Percentiles rank a stretch among this genome's conserved stretches.
These are phyloP conservation scores for Karstenula rhodostoma DNA, from an alignment of 2,329 filamentous ascomycete species.

Conservation along the genomic window DNA sequence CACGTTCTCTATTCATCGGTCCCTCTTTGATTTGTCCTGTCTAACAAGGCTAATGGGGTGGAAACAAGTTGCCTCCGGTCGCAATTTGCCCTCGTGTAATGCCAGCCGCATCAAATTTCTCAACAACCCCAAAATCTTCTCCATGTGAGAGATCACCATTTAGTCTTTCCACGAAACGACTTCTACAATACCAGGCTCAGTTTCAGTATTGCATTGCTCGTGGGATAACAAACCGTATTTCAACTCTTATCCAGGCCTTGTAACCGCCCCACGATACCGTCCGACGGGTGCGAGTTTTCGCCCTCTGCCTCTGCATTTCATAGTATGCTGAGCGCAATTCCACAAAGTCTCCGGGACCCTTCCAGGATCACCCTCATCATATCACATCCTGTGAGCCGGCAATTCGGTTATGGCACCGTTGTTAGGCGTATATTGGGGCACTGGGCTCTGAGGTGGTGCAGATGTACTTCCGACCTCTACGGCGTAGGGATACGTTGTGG, in stretches of 20 bases:
- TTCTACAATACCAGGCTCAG: too few relatives aligned
- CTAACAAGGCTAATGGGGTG: not conserved
- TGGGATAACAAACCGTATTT: too few relatives aligned
- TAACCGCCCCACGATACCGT: not conserved
- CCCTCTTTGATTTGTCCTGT: not conserved
- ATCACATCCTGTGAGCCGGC: slow-evolving; percentile 1
- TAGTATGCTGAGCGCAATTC: not conserved
- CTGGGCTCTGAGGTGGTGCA: not conserved
- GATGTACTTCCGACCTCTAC: not conserved
- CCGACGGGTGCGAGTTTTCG: not conserved
- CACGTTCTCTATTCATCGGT: not conserved
- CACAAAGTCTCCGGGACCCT: too few relatives aligned
- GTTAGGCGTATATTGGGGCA: slow-evolving; percentile 1
- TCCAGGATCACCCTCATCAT: too few relatives aligned
- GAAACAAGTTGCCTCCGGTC: not conserved
- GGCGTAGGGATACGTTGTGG: not conserved
- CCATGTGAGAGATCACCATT: not conserved
- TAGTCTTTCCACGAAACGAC: not conserved
- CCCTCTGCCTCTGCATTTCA: not conserved
- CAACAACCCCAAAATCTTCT: not conserved
- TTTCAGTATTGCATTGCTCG: too few relatives aligned
- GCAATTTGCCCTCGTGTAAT: not conserved
- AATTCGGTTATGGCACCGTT: not conserved
- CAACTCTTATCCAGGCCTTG: not conserved
- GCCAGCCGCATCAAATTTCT: not conserved